These are phyloP conservation scores for Thelonectria blattea DNA, from an alignment of 2,329 filamentous ascomycete genomes.

Conservation along the genomic window DNA sequence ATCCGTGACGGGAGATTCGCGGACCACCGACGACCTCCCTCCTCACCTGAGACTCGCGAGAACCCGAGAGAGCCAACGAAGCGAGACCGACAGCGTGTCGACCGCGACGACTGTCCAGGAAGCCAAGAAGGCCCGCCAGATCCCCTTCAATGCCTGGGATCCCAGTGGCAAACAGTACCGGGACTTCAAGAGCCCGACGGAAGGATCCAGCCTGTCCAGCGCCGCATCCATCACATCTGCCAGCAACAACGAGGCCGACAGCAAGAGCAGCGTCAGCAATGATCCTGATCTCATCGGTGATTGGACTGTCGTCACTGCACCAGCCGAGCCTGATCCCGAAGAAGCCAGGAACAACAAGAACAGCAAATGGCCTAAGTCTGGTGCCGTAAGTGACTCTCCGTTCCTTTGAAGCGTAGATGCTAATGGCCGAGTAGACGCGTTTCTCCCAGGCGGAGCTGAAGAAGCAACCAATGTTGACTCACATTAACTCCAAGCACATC, in stretches of 20 bases:
- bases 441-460: constrained; percentile 29
- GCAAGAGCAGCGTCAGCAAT: neutral
- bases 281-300: constrained; percentile 25
- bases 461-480: constrained; percentile 20
- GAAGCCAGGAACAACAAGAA: constrained; percentile 1
- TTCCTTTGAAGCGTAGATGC: neutral
- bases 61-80: neutral
- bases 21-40: constrained; percentile 7
- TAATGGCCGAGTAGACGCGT: constrained; percentile 17
- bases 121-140: neutral
- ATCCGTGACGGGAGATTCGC: neutral
- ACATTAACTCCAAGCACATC: constrained; percentile 16
- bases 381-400: constrained; percentile 23
- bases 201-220: constrained; percentile 21
- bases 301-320: constrained; percentile 12
- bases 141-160: constrained; percentile 43
- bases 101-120: constrained; percentile 40
- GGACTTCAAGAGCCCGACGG: constrained; percentile 33
- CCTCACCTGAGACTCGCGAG: constrained; percentile 12
- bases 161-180: constrained; percentile 32
- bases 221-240: constrained; percentile 18
- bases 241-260: neutral
- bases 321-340: neutral
- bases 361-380: constrained; percentile 36
- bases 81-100: constrained; percentile 32